Base-by-base conservation (phyloP, 345 rosid species). In the Eucalyptus decipiens region DNA sequence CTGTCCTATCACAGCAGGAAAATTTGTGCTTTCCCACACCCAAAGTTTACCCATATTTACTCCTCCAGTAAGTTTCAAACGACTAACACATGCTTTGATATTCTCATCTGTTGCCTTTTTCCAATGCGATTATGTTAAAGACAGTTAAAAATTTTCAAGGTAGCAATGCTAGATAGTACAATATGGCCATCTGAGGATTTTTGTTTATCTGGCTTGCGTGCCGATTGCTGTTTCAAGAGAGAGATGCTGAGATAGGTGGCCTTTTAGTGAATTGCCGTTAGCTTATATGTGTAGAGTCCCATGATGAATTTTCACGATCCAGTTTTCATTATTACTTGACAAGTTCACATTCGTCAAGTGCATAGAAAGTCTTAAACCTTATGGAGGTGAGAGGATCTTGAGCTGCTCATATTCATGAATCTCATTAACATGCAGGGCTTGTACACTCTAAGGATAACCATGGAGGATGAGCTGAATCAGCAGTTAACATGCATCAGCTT, bases 11-110 rank as follows among this genome's bases (percentile, higher is more conserved):
- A 50, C 93, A 30, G 88, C 88, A 10, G 96, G 97, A 87, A 86
- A 85, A 91, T 96, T 96, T 90, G 89, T 92, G 87, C 98, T 96
- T 91, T 91, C 96, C 86, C 96, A 95, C 90, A 91, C 93, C 58
- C 95, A 96, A 90, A 93, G 93, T 67, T 87, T 95, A 65, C 97
- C 98, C 26, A 80, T 56, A 32, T 89, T 93, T 85, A 90, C 98
- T 60, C 97, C 97, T 37, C 96, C 96, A 3, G 96, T 95, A 91
- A 91, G 93, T 88, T 87, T 87, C 76, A 48, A 32, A 49, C 7
- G 42, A 76, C 85, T 40, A 6, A 6, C 16, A 11, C 4, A 40
- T 19, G 85, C 85, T 40, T 40, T 72, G 81, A 34, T 34, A 40
- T 76, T 76, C 28, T 37, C 8, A 9, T 76, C 83, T 23, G 24